Base-by-base conservation (phyloP, 257 asterid genomes). In the Solanum raphanifolium region DNA sequence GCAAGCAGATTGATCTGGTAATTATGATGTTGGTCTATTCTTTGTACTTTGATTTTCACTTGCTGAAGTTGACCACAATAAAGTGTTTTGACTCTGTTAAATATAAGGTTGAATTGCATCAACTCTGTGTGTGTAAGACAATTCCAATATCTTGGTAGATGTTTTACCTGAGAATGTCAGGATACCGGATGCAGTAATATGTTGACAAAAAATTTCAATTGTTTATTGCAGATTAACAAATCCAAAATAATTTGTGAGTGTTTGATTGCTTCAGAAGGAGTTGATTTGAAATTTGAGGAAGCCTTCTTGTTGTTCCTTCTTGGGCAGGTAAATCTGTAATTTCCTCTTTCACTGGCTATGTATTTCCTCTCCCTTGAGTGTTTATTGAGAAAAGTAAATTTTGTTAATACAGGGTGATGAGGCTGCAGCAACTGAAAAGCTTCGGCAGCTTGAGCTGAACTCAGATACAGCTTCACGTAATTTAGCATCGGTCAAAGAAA, bases 251-350 rank as follows among this genome's bases (percentile, higher is more conserved):
- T 97, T 73, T 94, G 95, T 16, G 99, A 96, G 93, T 93, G 99
- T 90, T 88, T 97, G 85, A 92, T 93, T 87, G 93, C 98, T 81
- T 94, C 99, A 43, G 99, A 97, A 88, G 99, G 98, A 86, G 89
- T 92, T 88, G 98, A 97, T 90, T 88, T 97, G 87, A 97, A 97
- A 92, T 93, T 97, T 87, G 99, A 97, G 93, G 99, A 97, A 94
- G 91, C 96, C 87, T 93, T 96, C 87, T 97, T 98, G 91, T 93
- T 95, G 87, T 95, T 92, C 92, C 99, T 97, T 90, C 98, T 97
- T 87, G 98, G 98, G 89, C 99, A 95, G 98, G 99, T 97, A 90
- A 68, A 89, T 52, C 86, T 83, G 78, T 89, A 72, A 78, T 87
- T 89, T 71, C 83, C 75, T 92, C 83, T 62, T 84, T 86, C 71